phyloP scores from a whole-genome alignment of 257 asterid genomes.

The Solanum sparsipilum region DNA sequence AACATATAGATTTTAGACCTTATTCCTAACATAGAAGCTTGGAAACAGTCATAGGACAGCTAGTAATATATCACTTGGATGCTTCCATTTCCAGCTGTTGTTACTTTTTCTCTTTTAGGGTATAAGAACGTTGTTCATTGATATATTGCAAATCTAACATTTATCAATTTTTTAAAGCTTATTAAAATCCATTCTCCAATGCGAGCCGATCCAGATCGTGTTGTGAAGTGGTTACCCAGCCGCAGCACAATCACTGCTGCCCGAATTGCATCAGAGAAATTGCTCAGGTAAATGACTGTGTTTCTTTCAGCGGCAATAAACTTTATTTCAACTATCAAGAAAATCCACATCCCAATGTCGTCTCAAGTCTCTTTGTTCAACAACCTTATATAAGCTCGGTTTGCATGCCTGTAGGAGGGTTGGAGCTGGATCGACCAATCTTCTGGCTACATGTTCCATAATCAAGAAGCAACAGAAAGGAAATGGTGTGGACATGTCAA shows the following conservation, averaged over 20 bases:
- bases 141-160: neutral
- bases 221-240: constrained; percentile 69
- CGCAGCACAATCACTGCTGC: constrained; percentile 53
- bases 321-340: neutral
- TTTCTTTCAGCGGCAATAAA: neutral
- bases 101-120: neutral
- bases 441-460: constrained; percentile 67
- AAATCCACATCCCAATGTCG: neutral
- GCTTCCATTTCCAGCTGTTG: neutral
- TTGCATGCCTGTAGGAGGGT: constrained; percentile 36
- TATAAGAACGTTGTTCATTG: neutral
- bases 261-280: constrained; percentile 68
- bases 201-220: constrained; percentile 81
- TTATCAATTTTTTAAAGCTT: constrained; percentile 30
- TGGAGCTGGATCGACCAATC: constrained; percentile 72
- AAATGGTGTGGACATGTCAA: constrained; percentile 1
- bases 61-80: neutral
- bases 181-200: constrained; percentile 92
- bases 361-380: neutral
- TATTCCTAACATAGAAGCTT: neutral
- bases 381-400: neutral
- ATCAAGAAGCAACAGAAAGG: constrained; percentile 33
- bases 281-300: constrained; percentile 44
- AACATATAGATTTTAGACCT: neutral
- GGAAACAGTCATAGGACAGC: neutral